Evolutionary conservation across 306 rosid species (phyloP).

Genomic region (Castanea mollissima): DNA sequence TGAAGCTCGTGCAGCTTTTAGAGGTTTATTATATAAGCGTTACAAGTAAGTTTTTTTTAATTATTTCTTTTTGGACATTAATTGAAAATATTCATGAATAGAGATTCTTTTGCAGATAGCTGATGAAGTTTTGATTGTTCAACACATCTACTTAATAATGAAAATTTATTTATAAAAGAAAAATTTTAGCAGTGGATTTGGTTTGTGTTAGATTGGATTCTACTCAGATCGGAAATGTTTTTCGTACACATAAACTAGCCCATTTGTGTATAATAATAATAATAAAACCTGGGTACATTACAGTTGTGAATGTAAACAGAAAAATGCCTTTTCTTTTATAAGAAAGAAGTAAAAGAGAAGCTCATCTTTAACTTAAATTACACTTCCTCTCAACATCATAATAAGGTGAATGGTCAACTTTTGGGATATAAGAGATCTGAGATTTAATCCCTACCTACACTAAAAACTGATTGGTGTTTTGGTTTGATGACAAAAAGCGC

Average conservation of each 20-base stretch:
- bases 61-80: conserved; percentile 4
- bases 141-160: neutral
- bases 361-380: too few species aligned
- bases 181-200: neutral
- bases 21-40: conserved; percentile 84
- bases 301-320: neutral
- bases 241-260: neutral
- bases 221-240: neutral
- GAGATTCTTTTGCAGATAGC: neutral
- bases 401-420: neutral
- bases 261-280: neutral
- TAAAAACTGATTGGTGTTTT: too few species aligned
- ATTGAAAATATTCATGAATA: neutral
- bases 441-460: too few species aligned
- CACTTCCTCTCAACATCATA: neutral
- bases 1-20: conserved; percentile 78
- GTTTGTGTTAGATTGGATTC: neutral
- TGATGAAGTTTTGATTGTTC: neutral
- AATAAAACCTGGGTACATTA: too few species aligned
- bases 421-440: too few species aligned
- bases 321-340: too few species aligned
- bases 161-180: too few species aligned
- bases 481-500: too few species aligned
- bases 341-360: too few species aligned
- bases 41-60: conserved; percentile 54